Conservation (phyloP, 1,139 yeast genomes). For the Taphrina betulina region DNA sequence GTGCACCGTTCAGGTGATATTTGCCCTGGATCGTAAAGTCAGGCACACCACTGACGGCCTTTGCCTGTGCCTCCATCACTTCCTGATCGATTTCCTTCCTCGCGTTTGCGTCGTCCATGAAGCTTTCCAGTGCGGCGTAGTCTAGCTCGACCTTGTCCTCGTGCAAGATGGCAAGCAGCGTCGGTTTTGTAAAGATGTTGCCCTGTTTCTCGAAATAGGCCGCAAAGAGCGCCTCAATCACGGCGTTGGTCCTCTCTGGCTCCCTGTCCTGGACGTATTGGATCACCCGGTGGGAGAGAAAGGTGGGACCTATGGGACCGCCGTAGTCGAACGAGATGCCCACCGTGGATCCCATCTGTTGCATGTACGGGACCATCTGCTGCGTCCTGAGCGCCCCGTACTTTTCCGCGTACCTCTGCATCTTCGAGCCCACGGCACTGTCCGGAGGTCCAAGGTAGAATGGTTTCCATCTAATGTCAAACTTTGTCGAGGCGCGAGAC, state of each 20-base stretch:
- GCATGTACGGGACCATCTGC: slow-evolving; percentile 33
- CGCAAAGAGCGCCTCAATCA: slow-evolving; percentile 35
- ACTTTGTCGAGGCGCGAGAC: neutral
- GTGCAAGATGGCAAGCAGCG: slow-evolving; percentile 1
- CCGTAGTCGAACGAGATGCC: slow-evolving; percentile 33
- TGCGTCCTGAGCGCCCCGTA: slow-evolving; percentile 34
- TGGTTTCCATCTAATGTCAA: slow-evolving; percentile 36
- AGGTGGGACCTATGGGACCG: slow-evolving; percentile 36
- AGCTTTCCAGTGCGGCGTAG: slow-evolving; percentile 28
- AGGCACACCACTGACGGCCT: slow-evolving; percentile 37
- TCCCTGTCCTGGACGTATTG: slow-evolving; percentile 33
- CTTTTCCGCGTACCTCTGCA: slow-evolving; percentile 23
- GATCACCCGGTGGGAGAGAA: slow-evolving; percentile 35
- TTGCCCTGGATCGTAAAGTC: slow-evolving; percentile 34
- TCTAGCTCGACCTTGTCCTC: slow-evolving; percentile 23
- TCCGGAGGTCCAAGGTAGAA: slow-evolving; percentile 36
- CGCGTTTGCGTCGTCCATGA: slow-evolving; percentile 28
- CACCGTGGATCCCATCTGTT: slow-evolving; percentile 29
- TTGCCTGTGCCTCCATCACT: slow-evolving; percentile 17
- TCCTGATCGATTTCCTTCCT: slow-evolving; percentile 30
- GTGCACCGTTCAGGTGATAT: slow-evolving; percentile 36
- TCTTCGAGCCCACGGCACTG: slow-evolving; percentile 12
- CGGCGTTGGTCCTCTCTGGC: slow-evolving; percentile 34
- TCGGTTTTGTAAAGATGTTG: slow-evolving; percentile 31
- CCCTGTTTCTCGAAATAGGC: slow-evolving; percentile 33